Percentiles rank a stretch among this genome's conserved stretches.
Conservation (phyloP, 129 eudicot species). For the Flaveria trinervia region DNA sequence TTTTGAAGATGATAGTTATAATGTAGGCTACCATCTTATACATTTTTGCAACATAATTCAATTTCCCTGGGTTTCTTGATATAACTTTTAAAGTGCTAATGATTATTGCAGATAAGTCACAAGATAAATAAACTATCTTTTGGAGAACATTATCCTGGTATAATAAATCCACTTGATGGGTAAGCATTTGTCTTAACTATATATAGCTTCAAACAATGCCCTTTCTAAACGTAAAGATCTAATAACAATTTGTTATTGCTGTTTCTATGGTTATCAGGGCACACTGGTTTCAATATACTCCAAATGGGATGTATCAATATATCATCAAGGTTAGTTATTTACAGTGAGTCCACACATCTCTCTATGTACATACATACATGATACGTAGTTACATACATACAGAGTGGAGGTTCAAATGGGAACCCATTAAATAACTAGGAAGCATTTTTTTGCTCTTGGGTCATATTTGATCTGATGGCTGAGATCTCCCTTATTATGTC, state of each 20-base stretch:
- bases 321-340: slow-evolving; percentile 65
- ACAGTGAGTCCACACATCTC: slow-evolving; percentile 10
- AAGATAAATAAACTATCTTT: slow-evolving; percentile 81
- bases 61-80: slow-evolving; percentile 2
- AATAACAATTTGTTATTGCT: slow-evolving; percentile 1
- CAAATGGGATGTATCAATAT: slow-evolving; percentile 78
- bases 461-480: neutral
- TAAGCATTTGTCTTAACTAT: slow-evolving; percentile 34
- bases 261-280: slow-evolving; percentile 46
- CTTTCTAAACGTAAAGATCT: neutral
- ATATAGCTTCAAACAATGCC: neutral
- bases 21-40: slow-evolving; percentile 56
- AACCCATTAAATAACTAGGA: neutral
- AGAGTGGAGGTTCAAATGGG: no score
- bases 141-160: slow-evolving; percentile 82
- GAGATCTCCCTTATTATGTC: neutral
- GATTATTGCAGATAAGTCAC: slow-evolving; percentile 74
- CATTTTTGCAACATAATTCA: slow-evolving; percentile 3
- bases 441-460: neutral
- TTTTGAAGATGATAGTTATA: slow-evolving; percentile 60
- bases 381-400: slow-evolving; percentile 7
- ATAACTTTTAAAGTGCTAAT: slow-evolving; percentile 22
- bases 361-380: neutral
- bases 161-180: slow-evolving; percentile 96
- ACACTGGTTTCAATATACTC: slow-evolving; percentile 57